Percentiles rank a stretch among this genome's conserved stretches.
These are phyloP conservation scores for Dendrobium catenatum DNA, from an alignment of 106 monocot genomes.

Conservation along the genomic window DNA sequence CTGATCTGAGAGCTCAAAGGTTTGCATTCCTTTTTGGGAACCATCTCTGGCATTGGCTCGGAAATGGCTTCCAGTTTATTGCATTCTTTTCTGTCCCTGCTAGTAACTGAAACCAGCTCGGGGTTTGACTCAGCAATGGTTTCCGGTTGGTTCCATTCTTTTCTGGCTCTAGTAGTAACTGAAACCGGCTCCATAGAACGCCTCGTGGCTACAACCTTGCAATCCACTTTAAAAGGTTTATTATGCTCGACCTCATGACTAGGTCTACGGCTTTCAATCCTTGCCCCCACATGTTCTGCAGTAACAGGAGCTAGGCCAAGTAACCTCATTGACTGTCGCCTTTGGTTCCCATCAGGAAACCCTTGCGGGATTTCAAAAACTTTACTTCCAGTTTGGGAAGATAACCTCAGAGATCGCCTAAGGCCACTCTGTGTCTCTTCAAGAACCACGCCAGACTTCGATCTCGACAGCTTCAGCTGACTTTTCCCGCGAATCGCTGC, in stretches of 20 bases:
- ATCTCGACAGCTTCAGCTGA: not conserved
- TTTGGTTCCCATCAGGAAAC: not conserved
- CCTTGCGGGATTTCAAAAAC: not conserved
- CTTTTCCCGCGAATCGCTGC: not conserved
- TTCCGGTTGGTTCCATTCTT: no score
- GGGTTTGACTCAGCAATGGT: not conserved
- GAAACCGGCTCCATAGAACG: not conserved
- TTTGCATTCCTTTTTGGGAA: not conserved
- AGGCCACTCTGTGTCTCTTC: not conserved
- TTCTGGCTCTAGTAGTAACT: not conserved
- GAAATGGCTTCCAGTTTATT: not conserved
- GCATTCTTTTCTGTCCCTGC: not conserved
- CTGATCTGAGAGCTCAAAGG: not conserved
- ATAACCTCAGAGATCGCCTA: conserved; percentile 13
- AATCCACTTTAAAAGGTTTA: not conserved
- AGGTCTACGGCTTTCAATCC: not conserved
- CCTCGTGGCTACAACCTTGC: not conserved
- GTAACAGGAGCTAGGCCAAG: not conserved
- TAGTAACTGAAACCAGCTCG: not conserved
- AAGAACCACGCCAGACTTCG: not conserved
- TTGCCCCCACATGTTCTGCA: not conserved
- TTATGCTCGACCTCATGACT: not conserved
- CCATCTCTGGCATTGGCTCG: not conserved
- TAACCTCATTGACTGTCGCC: conserved; percentile 5
- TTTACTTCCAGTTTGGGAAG: not conserved